Percentiles rank a stretch among this genome's conserved stretches.
Evolutionary conservation across 2,329 filamentous ascomycete genomes (phyloP).

Genomic region (Juglanconis oblonga): DNA sequence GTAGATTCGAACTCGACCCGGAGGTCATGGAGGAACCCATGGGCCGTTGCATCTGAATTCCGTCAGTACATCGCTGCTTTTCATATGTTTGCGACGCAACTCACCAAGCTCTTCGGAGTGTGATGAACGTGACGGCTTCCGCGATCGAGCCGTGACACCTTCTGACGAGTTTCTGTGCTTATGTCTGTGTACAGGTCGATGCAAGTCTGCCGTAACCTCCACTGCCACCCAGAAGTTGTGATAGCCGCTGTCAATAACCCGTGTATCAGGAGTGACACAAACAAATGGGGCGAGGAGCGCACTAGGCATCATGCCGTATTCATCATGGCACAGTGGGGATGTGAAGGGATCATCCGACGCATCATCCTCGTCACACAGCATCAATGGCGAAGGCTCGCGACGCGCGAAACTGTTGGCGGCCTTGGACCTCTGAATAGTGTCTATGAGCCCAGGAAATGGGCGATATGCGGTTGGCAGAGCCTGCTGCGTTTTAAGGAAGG

Average conservation of each 20-base stretch:
- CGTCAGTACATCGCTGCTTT: neutral
- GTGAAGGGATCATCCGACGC: constrained; percentile 5
- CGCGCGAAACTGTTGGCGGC: neutral
- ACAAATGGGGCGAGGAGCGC: constrained; percentile 4
- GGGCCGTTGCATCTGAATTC: constrained; percentile 13
- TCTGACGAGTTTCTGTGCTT: neutral
- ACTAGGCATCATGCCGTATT: neutral
- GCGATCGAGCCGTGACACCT: neutral
- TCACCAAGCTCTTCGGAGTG: neutral
- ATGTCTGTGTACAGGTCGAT: neutral
- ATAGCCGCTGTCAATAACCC: constrained; percentile 3
- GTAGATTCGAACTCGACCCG: constrained; percentile 14
- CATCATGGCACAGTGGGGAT: neutral
- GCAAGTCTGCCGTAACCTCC: constrained; percentile 7
- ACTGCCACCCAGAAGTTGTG: constrained; percentile 18
- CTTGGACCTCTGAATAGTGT: constrained; percentile 10
- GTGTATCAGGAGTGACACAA: constrained; percentile 13
- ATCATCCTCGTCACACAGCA: neutral
- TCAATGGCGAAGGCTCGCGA: neutral
- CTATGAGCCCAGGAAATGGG: constrained; percentile 10
- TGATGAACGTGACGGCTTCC: neutral
- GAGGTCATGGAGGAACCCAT: neutral
- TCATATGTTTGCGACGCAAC: neutral
- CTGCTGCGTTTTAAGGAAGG: constrained; percentile 1
- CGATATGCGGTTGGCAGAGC: constrained; percentile 1